Evolutionary conservation across 768 basidiomycete genomes (phyloP), one percentile per base, ranked within the genome.

Genomic region (Russula foetens): DNA sequence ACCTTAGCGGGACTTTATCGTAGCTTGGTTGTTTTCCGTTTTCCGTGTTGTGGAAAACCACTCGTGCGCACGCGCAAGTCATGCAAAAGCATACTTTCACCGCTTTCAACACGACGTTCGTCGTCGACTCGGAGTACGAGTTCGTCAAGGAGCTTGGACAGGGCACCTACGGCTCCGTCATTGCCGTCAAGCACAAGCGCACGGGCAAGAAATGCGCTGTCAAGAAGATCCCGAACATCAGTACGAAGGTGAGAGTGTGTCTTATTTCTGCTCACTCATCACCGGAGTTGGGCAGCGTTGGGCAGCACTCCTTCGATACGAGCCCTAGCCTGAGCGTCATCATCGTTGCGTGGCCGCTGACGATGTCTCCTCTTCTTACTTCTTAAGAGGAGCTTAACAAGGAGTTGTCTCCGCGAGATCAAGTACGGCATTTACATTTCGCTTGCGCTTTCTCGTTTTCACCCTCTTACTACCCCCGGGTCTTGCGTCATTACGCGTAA

Each of bases 101-200:
- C 62, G 83, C 92, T 4, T 83, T 95, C 68, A 90, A 90, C 71
- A 90, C 90, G 56, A 87, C 81, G 51, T 95, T 94, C 70, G 75
- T 92, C 63, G 90, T 96, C 71, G 92, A 95, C 69, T 78, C 85
- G 15, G 87, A 91, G 72, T 97, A 95, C 69, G 83, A 89, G 70
- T 96, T 90, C 72, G 91, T 95, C 74, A 98, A 98, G 76, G 95
- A 98, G 70, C 89, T 98, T 54, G 93, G 94, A 31, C 92, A 95
- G 73, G 93, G 95, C 66, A 93, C 94, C 23, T 96, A 97, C 72
- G 92, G 94, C 44, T 93, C 89, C 69, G 92, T 94, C 65, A 87
- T 93, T 58, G 82, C 88, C 28, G 94, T 94, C 0, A 84, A 84
- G 66, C 90, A 93, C 74, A 85, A 84, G 64, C 74, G 84, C 67